A percentile compares a stretch with the other conserved stretches of the same genome.
Conservation (phyloP, 1,284 basidiomycete genomes). For the Mycena sp. region DNA sequence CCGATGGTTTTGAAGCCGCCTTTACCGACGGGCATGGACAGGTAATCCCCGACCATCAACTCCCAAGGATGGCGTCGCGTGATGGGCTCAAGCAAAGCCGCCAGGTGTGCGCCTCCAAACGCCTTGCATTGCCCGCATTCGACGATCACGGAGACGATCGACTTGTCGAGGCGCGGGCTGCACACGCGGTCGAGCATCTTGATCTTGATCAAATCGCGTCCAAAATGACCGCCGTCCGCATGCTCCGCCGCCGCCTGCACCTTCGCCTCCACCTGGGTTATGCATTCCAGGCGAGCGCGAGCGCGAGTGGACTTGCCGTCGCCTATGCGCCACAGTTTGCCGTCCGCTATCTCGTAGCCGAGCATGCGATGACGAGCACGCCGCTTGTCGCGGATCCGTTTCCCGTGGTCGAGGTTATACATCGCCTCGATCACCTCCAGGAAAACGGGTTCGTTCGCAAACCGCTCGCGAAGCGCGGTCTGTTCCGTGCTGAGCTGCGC, state of each 20-base stretch:
- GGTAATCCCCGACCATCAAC: constrained; percentile 44
- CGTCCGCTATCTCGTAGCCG: constrained; percentile 43
- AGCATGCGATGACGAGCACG: constrained; percentile 8
- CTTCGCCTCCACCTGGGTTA: constrained; percentile 31
- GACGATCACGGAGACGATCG: not conserved
- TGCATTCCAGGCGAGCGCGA: constrained; percentile 30
- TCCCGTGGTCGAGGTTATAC: constrained; percentile 15
- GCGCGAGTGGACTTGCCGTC: constrained; percentile 30
- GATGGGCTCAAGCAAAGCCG: constrained; percentile 47
- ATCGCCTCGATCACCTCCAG: constrained; percentile 41
- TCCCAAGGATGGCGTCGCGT: constrained; percentile 46
- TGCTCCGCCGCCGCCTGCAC: constrained; percentile 35
- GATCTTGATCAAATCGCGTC: constrained; percentile 11
- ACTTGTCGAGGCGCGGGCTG: constrained; percentile 4
- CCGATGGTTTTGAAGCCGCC: constrained; percentile 36
- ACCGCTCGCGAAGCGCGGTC: constrained; percentile 3
- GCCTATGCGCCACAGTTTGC: constrained; percentile 43
- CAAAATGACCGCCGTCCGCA: constrained; percentile 16
- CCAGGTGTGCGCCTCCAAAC: constrained; percentile 38
- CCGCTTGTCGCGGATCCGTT: not conserved
- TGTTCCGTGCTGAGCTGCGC: constrained; percentile 9
- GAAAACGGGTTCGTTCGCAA: constrained; percentile 18
- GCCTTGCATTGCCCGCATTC: constrained; percentile 40
- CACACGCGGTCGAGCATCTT: constrained; percentile 4
- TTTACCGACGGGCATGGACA: constrained; percentile 44